phyloP scores from a whole-genome alignment of 2,329 filamentous ascomycete genomes.

The Exophiala lecanii-corni region DNA sequence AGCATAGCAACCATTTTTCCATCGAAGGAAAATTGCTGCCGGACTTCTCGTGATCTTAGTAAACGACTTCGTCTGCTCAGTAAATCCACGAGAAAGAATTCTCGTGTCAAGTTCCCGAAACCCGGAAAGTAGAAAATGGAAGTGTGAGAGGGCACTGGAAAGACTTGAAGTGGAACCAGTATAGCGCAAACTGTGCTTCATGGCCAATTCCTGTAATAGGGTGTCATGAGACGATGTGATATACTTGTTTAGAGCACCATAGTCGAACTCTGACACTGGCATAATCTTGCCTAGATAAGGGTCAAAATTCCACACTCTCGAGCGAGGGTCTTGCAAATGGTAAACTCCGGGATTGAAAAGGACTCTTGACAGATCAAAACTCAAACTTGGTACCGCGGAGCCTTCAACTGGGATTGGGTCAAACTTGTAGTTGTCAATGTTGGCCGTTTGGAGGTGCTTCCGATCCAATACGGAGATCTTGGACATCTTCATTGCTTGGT shows the following conservation, averaged over 20 bases:
- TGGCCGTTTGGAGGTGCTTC: too few species aligned
- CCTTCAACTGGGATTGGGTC: constrained; percentile 42
- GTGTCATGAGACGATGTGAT: constrained; percentile 85
- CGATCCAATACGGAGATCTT: too few species aligned
- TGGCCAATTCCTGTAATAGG: constrained; percentile 64
- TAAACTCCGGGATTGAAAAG: constrained; percentile 94
- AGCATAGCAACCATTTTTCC: constrained; percentile 80
- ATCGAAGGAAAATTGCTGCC: constrained; percentile 74
- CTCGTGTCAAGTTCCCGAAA: constrained; percentile 70
- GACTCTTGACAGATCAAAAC: constrained; percentile 70
- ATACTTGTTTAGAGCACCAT: constrained; percentile 77
- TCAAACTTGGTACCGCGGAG: constrained; percentile 21
- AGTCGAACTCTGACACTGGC: constrained; percentile 90
- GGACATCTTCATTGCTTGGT: constrained; percentile 7
- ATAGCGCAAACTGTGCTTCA: constrained; percentile 67
- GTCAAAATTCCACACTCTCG: constrained; percentile 92
- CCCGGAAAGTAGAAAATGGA: constrained; percentile 82
- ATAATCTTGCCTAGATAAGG: constrained; percentile 90
- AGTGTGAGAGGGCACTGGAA: constrained; percentile 81
- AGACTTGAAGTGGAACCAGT: constrained; percentile 96
- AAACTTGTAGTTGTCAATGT: constrained; percentile 39
- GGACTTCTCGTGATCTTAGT: constrained; percentile 70
- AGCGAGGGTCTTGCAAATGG: constrained; percentile 80
- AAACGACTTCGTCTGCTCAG: constrained; percentile 58
- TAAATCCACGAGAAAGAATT: constrained; percentile 65